These are phyloP conservation scores for Priceomyces haplophilus DNA, from an alignment of 805 yeast genomes.

Conservation along the genomic window DNA sequence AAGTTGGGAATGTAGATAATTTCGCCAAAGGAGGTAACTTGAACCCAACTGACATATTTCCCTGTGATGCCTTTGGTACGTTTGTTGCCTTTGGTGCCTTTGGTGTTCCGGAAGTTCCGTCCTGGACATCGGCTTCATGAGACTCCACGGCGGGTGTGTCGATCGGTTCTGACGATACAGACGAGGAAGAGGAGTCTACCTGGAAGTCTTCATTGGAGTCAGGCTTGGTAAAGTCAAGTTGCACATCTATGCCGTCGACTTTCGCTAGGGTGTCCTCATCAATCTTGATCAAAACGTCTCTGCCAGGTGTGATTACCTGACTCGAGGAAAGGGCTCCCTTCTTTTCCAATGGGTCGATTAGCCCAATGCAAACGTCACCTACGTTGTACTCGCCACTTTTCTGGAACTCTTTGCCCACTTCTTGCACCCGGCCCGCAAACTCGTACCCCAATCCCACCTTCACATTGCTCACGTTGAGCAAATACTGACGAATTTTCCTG, in stretches of 20 bases:
- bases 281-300: constrained; percentile 39
- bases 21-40: constrained; percentile 32
- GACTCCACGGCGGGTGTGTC: neutral
- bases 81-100: neutral
- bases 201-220: constrained; percentile 11
- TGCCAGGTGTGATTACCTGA: constrained; percentile 49
- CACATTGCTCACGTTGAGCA: constrained; percentile 49
- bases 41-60: constrained; percentile 10
- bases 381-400: constrained; percentile 18
- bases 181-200: constrained; percentile 11
- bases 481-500: constrained; percentile 55
- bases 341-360: constrained; percentile 48
- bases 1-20: constrained; percentile 28
- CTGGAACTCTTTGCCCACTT: constrained; percentile 49
- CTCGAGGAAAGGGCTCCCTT: constrained; percentile 60
- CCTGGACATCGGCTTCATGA: constrained; percentile 1
- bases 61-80: constrained; percentile 2
- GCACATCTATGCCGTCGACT: constrained; percentile 22
- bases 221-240: constrained; percentile 14
- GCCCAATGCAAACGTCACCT: constrained; percentile 68
- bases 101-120: neutral
- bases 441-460: constrained; percentile 69
- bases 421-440: constrained; percentile 57
- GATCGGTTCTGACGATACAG: neutral
- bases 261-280: constrained; percentile 20